Conservation (phyloP, 306 rosid genomes). For the Psophocarpus tetragonolobus region DNA sequence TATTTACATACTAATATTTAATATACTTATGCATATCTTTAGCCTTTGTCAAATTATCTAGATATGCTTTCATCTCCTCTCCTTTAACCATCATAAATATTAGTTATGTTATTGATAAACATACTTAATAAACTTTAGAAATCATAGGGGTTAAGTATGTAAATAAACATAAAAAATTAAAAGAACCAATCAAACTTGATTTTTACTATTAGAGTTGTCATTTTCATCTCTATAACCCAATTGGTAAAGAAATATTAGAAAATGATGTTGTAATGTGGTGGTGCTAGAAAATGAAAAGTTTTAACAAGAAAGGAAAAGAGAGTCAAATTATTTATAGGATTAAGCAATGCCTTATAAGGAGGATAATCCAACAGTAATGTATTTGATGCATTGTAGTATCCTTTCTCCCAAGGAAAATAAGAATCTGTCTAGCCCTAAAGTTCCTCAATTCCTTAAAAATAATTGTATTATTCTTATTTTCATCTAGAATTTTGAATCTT, state of each 20-base stretch:
- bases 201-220: slow-evolving; percentile 62
- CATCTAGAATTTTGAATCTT: slow-evolving; percentile 52
- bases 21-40: slow-evolving; percentile 48
- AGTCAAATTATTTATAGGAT: slow-evolving; percentile 51
- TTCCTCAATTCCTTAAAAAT: slow-evolving; percentile 69
- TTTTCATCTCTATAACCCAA: slow-evolving; percentile 44
- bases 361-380: slow-evolving; percentile 78
- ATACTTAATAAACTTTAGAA: no score
- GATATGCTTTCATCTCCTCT: slow-evolving; percentile 62
- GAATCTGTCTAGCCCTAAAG: slow-evolving; percentile 70
- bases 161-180: no score
- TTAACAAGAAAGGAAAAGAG: no score
- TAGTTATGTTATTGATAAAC: no score
- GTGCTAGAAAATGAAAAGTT: no score
- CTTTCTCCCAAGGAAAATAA: slow-evolving; percentile 72
- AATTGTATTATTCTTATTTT: slow-evolving; percentile 57
- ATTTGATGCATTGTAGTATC: slow-evolving; percentile 57
- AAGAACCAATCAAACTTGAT: no score
- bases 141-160: no score
- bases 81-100: background rate
- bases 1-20: no score
- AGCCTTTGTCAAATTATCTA: slow-evolving; percentile 54
- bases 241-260: slow-evolving; percentile 45
- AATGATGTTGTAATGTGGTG: no score
- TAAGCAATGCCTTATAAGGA: slow-evolving; percentile 79